phyloP scores from a whole-genome alignment of 2,329 filamentous ascomycete species.

The Penicillium sp. region DNA sequence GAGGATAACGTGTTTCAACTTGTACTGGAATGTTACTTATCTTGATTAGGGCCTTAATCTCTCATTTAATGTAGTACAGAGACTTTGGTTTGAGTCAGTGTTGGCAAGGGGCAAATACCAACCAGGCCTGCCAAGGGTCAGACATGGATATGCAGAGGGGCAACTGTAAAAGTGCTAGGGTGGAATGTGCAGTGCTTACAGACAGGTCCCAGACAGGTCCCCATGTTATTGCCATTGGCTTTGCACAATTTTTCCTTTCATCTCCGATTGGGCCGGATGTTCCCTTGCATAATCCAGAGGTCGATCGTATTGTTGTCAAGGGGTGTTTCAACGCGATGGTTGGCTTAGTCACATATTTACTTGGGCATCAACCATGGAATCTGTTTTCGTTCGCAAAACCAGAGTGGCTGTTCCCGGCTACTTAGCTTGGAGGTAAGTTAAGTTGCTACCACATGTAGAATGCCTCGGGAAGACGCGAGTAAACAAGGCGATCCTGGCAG shows the following conservation, averaged over 20 bases:
- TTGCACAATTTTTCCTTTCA: background rate
- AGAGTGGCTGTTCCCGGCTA: background rate
- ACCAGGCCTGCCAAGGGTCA: background rate
- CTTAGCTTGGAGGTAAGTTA: background rate
- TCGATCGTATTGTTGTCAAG: background rate
- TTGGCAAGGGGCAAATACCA: background rate
- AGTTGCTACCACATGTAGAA: background rate
- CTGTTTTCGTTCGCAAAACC: background rate
- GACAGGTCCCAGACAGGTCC: background rate
- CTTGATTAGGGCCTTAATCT: no score
- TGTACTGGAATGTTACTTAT: no score
- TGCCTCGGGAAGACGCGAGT: background rate
- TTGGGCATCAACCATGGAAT: background rate
- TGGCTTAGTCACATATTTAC: background rate
- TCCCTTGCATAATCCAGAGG: conserved; percentile 6
- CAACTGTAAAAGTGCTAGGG: background rate
- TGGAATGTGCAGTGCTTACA: conserved; percentile 11
- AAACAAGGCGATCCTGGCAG: background rate
- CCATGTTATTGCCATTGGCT: background rate
- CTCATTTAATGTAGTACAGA: background rate
- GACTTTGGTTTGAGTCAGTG: background rate
- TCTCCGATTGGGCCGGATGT: background rate
- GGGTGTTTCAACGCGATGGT: background rate
- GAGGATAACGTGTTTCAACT: no score
- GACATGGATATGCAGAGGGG: background rate